phyloP scores from a whole-genome alignment of 2,329 filamentous ascomycete species.

The Dactylonectria macrodidyma region DNA sequence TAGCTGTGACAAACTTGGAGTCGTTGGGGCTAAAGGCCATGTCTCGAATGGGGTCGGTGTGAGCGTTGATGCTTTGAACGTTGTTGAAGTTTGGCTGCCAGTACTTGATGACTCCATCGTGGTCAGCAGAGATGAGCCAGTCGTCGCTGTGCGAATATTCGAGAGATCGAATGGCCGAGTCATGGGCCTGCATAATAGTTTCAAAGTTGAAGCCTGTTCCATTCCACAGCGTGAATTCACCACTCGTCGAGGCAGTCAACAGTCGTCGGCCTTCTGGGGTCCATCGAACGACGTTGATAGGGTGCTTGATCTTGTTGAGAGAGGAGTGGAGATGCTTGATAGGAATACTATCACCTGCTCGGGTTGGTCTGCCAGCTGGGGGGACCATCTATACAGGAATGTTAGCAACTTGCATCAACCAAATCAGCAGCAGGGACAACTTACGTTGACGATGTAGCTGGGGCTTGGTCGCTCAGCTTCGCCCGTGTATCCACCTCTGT shows the following conservation, averaged over 20 bases:
- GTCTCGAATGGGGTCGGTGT: slow-evolving; percentile 90
- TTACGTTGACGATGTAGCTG: slow-evolving; percentile 91
- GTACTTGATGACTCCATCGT: slow-evolving; percentile 96
- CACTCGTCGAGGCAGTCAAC: slow-evolving; percentile 94
- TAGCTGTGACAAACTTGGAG: slow-evolving; percentile 95
- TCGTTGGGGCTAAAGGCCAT: slow-evolving; percentile 95
- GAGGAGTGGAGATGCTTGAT: slow-evolving; percentile 98
- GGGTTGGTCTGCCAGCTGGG: slow-evolving; percentile 80
- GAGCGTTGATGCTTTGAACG: slow-evolving; percentile 93
- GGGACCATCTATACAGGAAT: slow-evolving; percentile 79
- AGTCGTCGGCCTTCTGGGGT: slow-evolving; percentile 94
- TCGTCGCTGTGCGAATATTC: slow-evolving; percentile 96
- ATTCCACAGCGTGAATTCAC: slow-evolving; percentile 99
- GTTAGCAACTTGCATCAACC: slow-evolving; percentile 38
- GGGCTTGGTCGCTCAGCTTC: slow-evolving; percentile 88
- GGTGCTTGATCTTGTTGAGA: slow-evolving; percentile 97
- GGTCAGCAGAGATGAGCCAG: slow-evolving; percentile 96
- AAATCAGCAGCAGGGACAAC: slow-evolving; percentile 48
- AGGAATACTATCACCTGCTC: slow-evolving; percentile 88
- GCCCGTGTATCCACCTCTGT: slow-evolving; percentile 78
- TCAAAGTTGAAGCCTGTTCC: slow-evolving; percentile 99
- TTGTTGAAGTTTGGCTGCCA: slow-evolving; percentile 99
- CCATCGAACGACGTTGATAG: slow-evolving; percentile 97
- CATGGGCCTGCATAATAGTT: slow-evolving; percentile 98
- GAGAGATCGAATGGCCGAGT: slow-evolving; percentile 85